A percentile compares a stretch with the other conserved stretches of the same genome.
phyloP scores from a whole-genome alignment of 805 yeast genomes.

The Lipomyces yamadae region DNA sequence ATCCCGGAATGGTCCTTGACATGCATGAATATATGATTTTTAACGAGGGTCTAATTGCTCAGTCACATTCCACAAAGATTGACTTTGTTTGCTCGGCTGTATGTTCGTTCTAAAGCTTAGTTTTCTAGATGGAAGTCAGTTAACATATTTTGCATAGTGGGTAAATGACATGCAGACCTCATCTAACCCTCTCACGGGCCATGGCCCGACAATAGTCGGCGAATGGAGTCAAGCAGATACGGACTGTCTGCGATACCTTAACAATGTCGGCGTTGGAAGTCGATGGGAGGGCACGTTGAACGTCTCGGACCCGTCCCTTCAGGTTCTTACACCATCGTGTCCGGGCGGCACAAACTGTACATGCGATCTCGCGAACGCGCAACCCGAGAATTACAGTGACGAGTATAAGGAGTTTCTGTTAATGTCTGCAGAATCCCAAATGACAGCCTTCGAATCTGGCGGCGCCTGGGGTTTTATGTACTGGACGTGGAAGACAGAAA shows the following conservation, averaged over 20 bases:
- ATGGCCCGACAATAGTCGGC: conserved; percentile 69
- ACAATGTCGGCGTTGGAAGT: conserved; percentile 79
- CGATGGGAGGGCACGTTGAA: conserved; percentile 68
- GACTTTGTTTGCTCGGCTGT: conserved; percentile 47
- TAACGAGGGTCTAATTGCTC: conserved; percentile 41
- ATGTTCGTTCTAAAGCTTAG: background rate
- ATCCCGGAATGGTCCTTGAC: conserved; percentile 73
- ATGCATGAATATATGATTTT: conserved; percentile 89
- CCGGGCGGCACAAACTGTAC: conserved; percentile 59
- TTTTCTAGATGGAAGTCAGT: background rate
- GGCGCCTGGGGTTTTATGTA: conserved; percentile 75
- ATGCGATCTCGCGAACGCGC: conserved; percentile 49
- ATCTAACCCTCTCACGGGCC: conserved; percentile 61
- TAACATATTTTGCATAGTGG: conserved; percentile 49
- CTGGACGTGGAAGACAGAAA: conserved; percentile 89
- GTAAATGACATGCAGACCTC: conserved; percentile 56
- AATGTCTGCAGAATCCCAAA: conserved; percentile 76
- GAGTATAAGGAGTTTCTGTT: conserved; percentile 61
- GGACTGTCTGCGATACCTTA: conserved; percentile 82
- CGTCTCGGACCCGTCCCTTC: conserved; percentile 40
- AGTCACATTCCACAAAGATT: conserved; percentile 44
- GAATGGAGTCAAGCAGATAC: conserved; percentile 88
- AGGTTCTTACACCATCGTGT: conserved; percentile 40
- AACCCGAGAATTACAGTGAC: conserved; percentile 57
- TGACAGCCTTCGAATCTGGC: conserved; percentile 71